These are phyloP conservation scores for Salix dunnii DNA, from an alignment of 345 rosid genomes.

Conservation along the genomic window DNA sequence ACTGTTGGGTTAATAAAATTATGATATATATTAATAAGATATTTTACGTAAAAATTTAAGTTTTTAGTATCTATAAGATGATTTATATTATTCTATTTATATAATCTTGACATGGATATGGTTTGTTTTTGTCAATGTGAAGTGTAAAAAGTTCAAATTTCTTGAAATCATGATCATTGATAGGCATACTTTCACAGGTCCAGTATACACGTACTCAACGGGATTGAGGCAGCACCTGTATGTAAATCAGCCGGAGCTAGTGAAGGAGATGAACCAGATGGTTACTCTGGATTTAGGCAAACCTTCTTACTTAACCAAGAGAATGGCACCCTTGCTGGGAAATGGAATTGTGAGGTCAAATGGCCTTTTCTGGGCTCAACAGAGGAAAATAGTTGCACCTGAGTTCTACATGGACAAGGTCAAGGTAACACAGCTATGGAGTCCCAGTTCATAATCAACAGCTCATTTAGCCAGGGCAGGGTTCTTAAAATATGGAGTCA, in stretches of 20 bases:
- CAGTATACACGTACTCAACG: conserved; percentile 65
- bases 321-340: conserved; percentile 61
- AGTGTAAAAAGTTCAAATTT: no score
- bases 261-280: conserved; percentile 67
- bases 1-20: no score
- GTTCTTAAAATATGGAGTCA: no score
- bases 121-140: no score
- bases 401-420: conserved; percentile 26
- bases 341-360: conserved; percentile 61
- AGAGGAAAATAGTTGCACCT: conserved; percentile 22
- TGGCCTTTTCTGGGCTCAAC: conserved; percentile 18
- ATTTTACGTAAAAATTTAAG: no score
- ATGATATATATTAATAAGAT: no score
- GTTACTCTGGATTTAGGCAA: conserved; percentile 61
- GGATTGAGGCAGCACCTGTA: conserved; percentile 68
- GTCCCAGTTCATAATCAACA: no score
- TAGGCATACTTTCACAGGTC: conserved; percentile 30
- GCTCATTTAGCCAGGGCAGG: no score
- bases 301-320: conserved; percentile 57
- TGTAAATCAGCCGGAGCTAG: conserved; percentile 59
- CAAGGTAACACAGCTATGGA: conserved; percentile 4
- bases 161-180: no score
- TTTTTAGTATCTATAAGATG: no score
- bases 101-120: no score
- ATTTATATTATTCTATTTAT: no score